Base-by-base conservation (phyloP, 2,329 filamentous ascomycete genomes). In the Claviceps sp. region DNA sequence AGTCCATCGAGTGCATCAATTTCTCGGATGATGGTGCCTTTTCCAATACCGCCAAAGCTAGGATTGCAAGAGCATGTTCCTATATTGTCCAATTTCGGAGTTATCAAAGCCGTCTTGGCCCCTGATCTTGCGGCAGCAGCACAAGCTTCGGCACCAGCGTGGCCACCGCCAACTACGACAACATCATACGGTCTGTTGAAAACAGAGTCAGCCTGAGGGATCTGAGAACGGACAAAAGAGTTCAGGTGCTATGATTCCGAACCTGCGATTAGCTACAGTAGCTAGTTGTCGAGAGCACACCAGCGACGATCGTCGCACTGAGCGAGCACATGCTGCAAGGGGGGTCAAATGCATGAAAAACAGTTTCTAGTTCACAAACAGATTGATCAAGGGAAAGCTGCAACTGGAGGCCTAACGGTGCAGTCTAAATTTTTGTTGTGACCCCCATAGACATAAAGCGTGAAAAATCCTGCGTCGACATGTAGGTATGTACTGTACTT, bases 31-130 rank as follows among this genome's bases (percentile, higher is more conserved):
- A 98, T 96, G 10, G 88, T 97, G 16, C 93, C 93, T 66, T 98
- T 98, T 45, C 93, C 93, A 60, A 98, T 97, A n/a, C 93, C 93
- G 41, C 93, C 93, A 64, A 98, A 95, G 57, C 89, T 95, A 1
- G 91, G 91, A 65, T 97, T 97, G 71, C 91, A 97, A 39, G 90
- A 96, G 71, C 91, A 97, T 34, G 93, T 88, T 52, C 91, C 91
- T 19, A 97, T 82, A 60, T 96, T 95, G 54, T 90, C 84, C 53
- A 88, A 68, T 55, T 86, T 89, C 2, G 91, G 93, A 1, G 93
- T 98, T 48, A 98, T 76, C 58, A 98, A 78, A 1, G 86, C 91
- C 43, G 93, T 97, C 61, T 84, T 82, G 48, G 91, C 93, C 50
- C 93, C 93, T 16, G 87, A 80, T 62, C 93, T 81, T 45, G 93